These are phyloP conservation scores for Pythium phragmiticola DNA, from an alignment of 352 stramenopile genomes.

Conservation along the genomic window DNA sequence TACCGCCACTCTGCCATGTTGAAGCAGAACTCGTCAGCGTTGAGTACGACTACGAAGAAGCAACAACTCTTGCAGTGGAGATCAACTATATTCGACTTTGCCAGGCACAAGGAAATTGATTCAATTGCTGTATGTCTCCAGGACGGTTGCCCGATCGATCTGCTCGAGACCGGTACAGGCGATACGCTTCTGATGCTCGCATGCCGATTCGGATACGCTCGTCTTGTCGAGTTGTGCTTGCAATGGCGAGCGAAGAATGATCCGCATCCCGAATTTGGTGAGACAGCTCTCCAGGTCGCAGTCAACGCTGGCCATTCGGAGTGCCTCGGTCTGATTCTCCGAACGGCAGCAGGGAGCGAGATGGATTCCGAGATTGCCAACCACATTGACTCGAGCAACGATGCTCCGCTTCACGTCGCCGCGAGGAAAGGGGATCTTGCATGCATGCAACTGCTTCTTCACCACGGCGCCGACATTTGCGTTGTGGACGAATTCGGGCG, in stretches of 20 bases:
- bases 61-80: slow-evolving; percentile 52
- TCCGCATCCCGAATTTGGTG: slow-evolving; percentile 80
- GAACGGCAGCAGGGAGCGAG: slow-evolving; percentile 76
- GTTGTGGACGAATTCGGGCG: slow-evolving; percentile 80
- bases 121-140: slow-evolving; percentile 49
- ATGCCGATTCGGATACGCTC: slow-evolving; percentile 55
- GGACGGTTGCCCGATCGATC: slow-evolving; percentile 72
- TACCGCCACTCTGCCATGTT: slow-evolving; percentile 48
- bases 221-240: slow-evolving; percentile 71
- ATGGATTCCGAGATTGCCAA: slow-evolving; percentile 89
- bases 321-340: slow-evolving; percentile 62
- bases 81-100: slow-evolving; percentile 58
- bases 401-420: slow-evolving; percentile 79
- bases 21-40: slow-evolving; percentile 20
- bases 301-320: slow-evolving; percentile 59
- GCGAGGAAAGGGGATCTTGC: slow-evolving; percentile 63
- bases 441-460: slow-evolving; percentile 70
- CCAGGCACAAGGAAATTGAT: slow-evolving; percentile 38
- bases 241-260: slow-evolving; percentile 82
- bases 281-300: slow-evolving; percentile 77
- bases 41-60: slow-evolving; percentile 31
- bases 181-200: slow-evolving; percentile 84
- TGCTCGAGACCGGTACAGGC: slow-evolving; percentile 65
- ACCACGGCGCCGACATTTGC: slow-evolving; percentile 80
- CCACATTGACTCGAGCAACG: slow-evolving; percentile 78